phyloP scores from a whole-genome alignment of 345 rosid species.

The Combretum micranthum region DNA sequence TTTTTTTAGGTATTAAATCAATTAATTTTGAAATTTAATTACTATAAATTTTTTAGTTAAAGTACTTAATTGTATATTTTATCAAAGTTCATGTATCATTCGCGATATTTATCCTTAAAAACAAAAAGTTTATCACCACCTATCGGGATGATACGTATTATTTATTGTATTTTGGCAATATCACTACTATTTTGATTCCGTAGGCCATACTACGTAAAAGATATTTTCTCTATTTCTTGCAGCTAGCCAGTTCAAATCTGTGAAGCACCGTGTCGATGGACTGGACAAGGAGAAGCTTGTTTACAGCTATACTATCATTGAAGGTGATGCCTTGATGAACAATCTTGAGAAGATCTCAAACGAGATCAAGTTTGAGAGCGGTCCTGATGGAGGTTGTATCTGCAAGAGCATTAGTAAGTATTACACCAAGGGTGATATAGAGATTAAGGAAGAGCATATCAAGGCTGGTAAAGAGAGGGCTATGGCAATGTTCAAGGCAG shows the following conservation, averaged over 20 bases:
- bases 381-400: background rate
- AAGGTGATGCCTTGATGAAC: slow-evolving; percentile 9
- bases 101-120: too few species aligned
- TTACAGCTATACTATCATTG: slow-evolving; percentile 5
- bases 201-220: too few species aligned
- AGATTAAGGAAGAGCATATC: background rate
- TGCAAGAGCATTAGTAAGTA: background rate
- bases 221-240: background rate
- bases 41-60: too few species aligned
- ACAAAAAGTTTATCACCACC: too few species aligned
- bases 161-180: too few species aligned
- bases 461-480: background rate
- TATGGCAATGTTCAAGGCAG: background rate
- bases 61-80: too few species aligned
- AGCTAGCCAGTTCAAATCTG: slow-evolving; percentile 6
- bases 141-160: too few species aligned
- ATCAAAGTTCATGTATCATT: too few species aligned
- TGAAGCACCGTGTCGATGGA: slow-evolving; percentile 9
- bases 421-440: background rate
- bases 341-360: background rate
- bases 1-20: too few species aligned
- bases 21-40: too few species aligned
- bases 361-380: background rate
- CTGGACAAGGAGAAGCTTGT: slow-evolving; percentile 7
- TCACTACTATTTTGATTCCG: too few species aligned